Evolutionary conservation across 148 eudicot genomes (phyloP), one percentile per base, ranked within the genome.

Genomic region (Silene latifolia): DNA sequence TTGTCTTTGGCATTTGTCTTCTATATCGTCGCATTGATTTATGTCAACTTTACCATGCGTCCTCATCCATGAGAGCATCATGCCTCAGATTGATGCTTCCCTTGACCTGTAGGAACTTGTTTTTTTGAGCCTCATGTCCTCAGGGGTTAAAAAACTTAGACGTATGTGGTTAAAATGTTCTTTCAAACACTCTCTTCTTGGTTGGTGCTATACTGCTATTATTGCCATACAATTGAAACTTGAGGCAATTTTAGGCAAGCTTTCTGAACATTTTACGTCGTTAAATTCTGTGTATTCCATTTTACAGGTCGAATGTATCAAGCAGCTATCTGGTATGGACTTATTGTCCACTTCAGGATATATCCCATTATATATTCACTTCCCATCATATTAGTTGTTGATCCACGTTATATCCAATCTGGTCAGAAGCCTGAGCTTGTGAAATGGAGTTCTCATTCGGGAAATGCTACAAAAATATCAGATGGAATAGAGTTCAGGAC

Each of bases 281-380:
- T 71, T 9, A 60, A 53, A 15, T 56, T 5, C 21, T 62, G 12
- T 72, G 32, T 25, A 8, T 13, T 42, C 44, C 51, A 65, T 56
- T 24, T 67, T 70, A 72, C 88, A 92, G 98, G 93, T 69, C 74
- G 74, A 56, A 71, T 89, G 60, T 72, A 82, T 61, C 92, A 90
- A 83, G 96, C 92, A 80, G 92, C 98, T 74, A 70, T 95, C 66
- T 95, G 97, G 97, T 95, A 90, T 83, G 98, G 98, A 72, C 87
- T 94, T 64, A 90, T 91, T 78, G 98, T 94, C 77, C 98, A 94
- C 83, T 78, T 91, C 80, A 84, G 98, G 84, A 86, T 94, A 72
- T 94, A 94, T 76, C 97, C 98, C 67, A 90, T 94, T 69, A 91
- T 94, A 48, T 94, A 94, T 80, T 93, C 91, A 17, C 90, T 92